Evolutionary conservation across 345 rosid species (phyloP).

Genomic region (Eucalyptus melliodora): DNA sequence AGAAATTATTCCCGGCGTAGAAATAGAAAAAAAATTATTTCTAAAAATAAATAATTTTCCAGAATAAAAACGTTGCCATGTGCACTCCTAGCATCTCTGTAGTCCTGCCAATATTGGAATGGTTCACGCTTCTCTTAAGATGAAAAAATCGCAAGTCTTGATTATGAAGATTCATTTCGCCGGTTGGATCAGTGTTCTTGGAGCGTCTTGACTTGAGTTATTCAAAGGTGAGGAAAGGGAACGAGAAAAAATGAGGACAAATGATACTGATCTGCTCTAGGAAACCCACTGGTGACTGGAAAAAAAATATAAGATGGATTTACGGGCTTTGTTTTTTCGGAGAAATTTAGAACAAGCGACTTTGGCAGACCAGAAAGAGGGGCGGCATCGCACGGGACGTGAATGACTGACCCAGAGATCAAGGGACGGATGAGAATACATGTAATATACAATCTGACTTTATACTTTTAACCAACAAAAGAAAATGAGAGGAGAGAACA

Average conservation of each 20-base stretch:
- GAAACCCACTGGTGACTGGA: background rate
- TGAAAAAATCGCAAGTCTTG: background rate
- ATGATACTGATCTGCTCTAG: background rate
- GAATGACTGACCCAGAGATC: background rate
- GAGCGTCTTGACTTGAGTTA: background rate
- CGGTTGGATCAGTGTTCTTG: background rate
- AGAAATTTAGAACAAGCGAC: background rate
- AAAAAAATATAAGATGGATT: background rate
- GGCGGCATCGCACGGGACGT: background rate
- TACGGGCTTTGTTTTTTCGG: background rate
- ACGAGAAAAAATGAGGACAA: background rate
- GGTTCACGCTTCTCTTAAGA: background rate
- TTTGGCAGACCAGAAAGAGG: background rate
- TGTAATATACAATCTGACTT: background rate
- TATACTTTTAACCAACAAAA: background rate
- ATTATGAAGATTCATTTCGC: background rate
- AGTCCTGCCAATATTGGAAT: background rate
- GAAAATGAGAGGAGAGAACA: background rate
- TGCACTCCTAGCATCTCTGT: background rate
- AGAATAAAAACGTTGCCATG: no score
- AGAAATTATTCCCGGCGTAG: accelerated
- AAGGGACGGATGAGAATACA: background rate
- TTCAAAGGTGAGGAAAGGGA: background rate
- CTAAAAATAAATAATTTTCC: no score
- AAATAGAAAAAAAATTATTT: no score